Base-by-base conservation (phyloP, 1,284 basidiomycete genomes). In the Gomphus bonarii region DNA sequence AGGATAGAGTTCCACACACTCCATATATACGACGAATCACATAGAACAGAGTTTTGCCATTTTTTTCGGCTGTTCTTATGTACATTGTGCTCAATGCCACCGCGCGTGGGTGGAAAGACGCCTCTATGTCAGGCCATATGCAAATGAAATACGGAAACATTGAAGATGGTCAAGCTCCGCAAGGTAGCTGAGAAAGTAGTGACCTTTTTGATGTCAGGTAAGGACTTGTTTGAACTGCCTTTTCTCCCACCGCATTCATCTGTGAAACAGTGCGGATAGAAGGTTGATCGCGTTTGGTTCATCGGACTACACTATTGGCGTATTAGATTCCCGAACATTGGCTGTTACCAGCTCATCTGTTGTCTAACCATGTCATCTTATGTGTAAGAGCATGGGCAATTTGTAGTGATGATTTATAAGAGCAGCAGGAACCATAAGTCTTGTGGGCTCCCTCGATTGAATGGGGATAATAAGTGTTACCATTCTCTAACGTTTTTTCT, bases 131-230 rank as follows among this genome's bases (percentile, higher is more conserved):
- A 78, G 54, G 80, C 81, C 63, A 65, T 87, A 3, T 75, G 76
- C 60, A 84, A 78, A 65, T 88, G 85, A 85, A 75, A 81, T 61
- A 73, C 82, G 11, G 68, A 75, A 28, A 75, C 73, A 2, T 85
- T 79, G 82, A 73, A 70, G 42, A 70, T 78, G 38, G 68, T 78
- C 4, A 81, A 77, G 59, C 71, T 71, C 16, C 76, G 78, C 56
- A 85, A 86, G 67, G 71, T 93, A 7, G 82, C 85, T 18, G 84
- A 87, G 61, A 84, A 85, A 63, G 86, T 86, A 12, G 67, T 95
- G 38, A 95, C 94, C 3, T 88, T 62, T 87, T 97, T 66, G 91
- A 93, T 65, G 71, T 93, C 52, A 94, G 90, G 90, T 89, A 60
- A 60, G 74, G 63, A 28, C 10, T 2, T 54, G 20, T 18, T n/a